Base-by-base conservation (phyloP, 2,329 filamentous ascomycete species). In the Pseudogymnoascus sp. region DNA sequence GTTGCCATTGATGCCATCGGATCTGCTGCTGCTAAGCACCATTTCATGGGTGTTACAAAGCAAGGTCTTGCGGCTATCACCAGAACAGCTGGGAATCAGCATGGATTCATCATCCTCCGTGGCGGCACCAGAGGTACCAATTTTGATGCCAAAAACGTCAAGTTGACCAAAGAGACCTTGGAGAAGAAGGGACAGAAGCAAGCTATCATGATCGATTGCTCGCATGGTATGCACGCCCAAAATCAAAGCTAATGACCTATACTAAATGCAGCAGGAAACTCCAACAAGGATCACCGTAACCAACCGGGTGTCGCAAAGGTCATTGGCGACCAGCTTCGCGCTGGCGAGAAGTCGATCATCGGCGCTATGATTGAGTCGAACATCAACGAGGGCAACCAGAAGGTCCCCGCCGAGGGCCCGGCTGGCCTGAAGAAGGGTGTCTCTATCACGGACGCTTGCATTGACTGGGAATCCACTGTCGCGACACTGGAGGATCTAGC, bases 291-390 rank as follows among this genome's bases (percentile, higher is more conserved):
- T 78, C 92, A 97, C 79, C 86, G 88, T 70, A 99, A 99, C 77
- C 92, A 99, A 77, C 94, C 94, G 69, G 88, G 92, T 76, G 92
- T 97, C 45, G 91, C 92, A 65, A 83, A 88, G 72, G 81, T 80
- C 58, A 78, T 99, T 63, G 87, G 82, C 30, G 89, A 95, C 59
- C 92, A 99, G 77, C 80, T 99, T 65, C 85, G 88, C 58, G 85
- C 88, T 65, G 92, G 92, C 62, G 90, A 99, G 77, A 86, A 83
- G 61, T 86, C 84, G 65, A 95, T 99, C 68, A 83, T 97, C 65
- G 94, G 92, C 72, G 90, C 97, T 71, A 99, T 99, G 92, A 95
- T 99, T 68, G 92, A 99, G 79, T 96, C 90, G 71, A 92, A 97
- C 76, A 92, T 97, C 79, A 85, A 92, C 74, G 94, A 96, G 76